Base-by-base conservation (phyloP, 192 early-diverging fungal genomes). In the Linnemannia schmuckeri region DNA sequence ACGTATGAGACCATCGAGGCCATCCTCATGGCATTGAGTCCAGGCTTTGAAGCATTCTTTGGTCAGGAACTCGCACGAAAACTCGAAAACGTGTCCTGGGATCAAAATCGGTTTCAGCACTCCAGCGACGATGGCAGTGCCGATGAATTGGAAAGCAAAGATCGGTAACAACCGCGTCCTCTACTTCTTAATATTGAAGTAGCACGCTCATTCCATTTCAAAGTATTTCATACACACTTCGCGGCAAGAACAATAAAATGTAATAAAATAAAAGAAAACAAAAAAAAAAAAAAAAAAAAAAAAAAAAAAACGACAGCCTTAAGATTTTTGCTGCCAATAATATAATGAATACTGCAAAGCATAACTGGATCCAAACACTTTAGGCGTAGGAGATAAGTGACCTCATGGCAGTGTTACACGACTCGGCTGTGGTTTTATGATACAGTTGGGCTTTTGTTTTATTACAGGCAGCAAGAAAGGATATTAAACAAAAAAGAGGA, bases 1-100 rank as follows among this genome's bases (percentile, higher is more conserved):
- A 35, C 71, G 6, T 87, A 81, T 33, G 85, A 87, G 61, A 87
- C 85, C 13, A 87, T 87, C 4, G 85, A 87, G 41, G 79, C 85
- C 3, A 55, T 81, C 1, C 37, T 87, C 54, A 87, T 87, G 85
- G 85, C 85, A 6, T 22, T 87, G 33, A 87, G 85, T 46, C 85
- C 85, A 33, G 74, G 20, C 33, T 87, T 87, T 57, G 85, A 87
- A 81, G 66, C 66, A 5, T 87, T 81, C 52, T 87, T 87, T 71
- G 85, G 79, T 12, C 47, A 81, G 6, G 85, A 87, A 55, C 85
- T 87, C 15, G 1, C 68, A 10, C 54, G 76, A 13, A 80, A 72
- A 38, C 72, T 87, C 57, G 37, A 70, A 1, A 33, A 61, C 10
- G 30, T 81, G 3, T 87, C 80, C 10, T 81, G 85, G 76, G 85